phyloP scores from a whole-genome alignment of 169 alveolate genomes.

The Eimeria brunetti region DNA sequence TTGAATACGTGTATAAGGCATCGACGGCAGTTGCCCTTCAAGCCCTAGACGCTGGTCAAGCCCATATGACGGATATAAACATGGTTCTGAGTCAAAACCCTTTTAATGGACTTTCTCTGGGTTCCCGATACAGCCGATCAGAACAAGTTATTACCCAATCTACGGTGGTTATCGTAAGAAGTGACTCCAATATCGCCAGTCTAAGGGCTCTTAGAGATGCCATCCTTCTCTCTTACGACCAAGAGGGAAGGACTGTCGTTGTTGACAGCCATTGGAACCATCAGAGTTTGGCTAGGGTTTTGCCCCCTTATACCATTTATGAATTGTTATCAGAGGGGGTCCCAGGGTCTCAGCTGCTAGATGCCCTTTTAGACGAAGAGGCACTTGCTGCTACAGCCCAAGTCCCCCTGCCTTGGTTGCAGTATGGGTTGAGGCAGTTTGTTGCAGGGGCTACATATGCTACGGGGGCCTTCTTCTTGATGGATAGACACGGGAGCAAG shows the following conservation, averaged over 20 bases:
- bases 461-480: conserved; percentile 16
- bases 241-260: conserved; percentile 32
- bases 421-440: conserved; percentile 13
- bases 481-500: conserved; percentile 29
- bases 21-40: conserved; percentile 26
- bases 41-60: conserved; percentile 46
- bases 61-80: conserved; percentile 51
- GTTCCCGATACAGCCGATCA: conserved; percentile 18
- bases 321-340: background rate
- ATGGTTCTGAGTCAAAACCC: conserved; percentile 47
- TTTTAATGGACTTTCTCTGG: background rate
- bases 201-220: conserved; percentile 11
- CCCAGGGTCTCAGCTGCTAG: conserved; percentile 28
- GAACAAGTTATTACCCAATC: conserved; percentile 54
- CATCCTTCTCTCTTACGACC: background rate
- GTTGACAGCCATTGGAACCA: conserved; percentile 39
- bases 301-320: conserved; percentile 22
- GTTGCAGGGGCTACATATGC: conserved; percentile 25
- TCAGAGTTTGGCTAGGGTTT: conserved; percentile 5
- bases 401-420: background rate
- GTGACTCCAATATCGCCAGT: conserved; percentile 21
- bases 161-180: background rate
- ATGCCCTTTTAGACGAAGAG: conserved; percentile 15
- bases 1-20: conserved; percentile 18
- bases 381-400: conserved; percentile 37